Conservation (phyloP, 2,329 filamentous ascomycete genomes). For the Fusarium chlamydosporum region DNA sequence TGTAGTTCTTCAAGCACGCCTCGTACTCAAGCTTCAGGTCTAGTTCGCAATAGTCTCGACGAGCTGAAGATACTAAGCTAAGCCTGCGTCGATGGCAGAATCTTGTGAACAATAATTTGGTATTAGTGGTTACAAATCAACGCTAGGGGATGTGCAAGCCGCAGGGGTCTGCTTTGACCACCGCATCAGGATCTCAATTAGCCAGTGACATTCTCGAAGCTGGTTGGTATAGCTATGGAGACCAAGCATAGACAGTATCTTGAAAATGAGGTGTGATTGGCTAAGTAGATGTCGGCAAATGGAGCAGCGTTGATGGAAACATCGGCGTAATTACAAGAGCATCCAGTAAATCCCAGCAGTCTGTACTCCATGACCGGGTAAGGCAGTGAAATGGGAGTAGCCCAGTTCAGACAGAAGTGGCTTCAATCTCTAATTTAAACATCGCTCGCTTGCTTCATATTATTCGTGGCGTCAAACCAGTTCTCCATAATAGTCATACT, state of each 20-base stretch:
- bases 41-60: background rate
- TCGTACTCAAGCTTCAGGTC: background rate
- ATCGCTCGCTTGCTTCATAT: background rate
- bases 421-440: no score
- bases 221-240: no score
- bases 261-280: no score
- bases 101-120: background rate
- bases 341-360: no score
- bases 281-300: no score
- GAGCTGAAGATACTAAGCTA: background rate
- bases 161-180: no score
- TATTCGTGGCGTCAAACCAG: background rate
- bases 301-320: no score
- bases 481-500: background rate
- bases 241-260: no score
- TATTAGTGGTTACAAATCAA: background rate
- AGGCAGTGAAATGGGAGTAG: background rate
- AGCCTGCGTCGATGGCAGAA: background rate
- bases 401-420: accelerated
- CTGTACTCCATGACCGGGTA: no score
- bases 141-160: background rate
- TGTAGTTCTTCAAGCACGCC: background rate
- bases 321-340: no score
- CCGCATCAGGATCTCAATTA: no score
- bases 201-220: no score